Percentiles rank a stretch among this genome's conserved stretches.
Conservation (phyloP, 176 grass and related monocot species). For the Aechmea fasciata region DNA sequence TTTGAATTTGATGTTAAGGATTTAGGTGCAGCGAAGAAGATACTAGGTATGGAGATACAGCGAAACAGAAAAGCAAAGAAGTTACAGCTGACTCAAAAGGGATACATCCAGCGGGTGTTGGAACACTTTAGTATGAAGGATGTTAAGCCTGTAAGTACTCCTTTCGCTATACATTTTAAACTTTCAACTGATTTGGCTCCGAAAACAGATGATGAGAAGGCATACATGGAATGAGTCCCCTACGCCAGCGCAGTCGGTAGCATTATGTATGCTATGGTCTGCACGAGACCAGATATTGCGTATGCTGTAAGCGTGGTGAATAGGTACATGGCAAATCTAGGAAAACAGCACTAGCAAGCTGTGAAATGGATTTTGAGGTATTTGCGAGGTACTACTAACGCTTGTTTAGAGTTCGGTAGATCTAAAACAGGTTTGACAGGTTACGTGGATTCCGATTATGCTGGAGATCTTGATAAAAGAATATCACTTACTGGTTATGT, state of each 20-base stretch:
- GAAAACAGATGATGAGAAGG: not conserved
- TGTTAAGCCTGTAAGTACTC: not conserved
- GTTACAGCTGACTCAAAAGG: constrained; percentile 10
- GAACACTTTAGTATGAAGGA: constrained; percentile 6
- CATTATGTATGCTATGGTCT: constrained; percentile 15
- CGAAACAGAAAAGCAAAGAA: not conserved
- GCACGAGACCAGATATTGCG: not conserved
- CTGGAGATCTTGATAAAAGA: not conserved
- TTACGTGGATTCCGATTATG: not conserved
- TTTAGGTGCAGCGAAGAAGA: constrained; percentile 2
- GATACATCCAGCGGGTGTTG: constrained; percentile 10
- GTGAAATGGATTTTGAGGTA: constrained; percentile 6
- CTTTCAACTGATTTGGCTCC: not conserved
- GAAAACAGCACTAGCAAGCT: not conserved
- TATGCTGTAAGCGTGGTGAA: not conserved
- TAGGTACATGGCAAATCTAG: not conserved
- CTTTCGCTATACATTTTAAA: constrained; percentile 16
- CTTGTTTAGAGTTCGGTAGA: not conserved
- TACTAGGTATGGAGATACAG: constrained; percentile 1
- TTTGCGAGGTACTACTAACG: not conserved
- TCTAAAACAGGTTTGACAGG: not conserved
- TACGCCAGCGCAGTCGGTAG: constrained; percentile 3
- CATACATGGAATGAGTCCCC: not conserved
- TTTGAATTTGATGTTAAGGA: constrained; percentile 12
- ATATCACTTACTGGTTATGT: not conserved